Evolutionary conservation across 257 asterid species (phyloP), one percentile per base, ranked within the genome.

Genomic region (Nicotiana knightiana): DNA sequence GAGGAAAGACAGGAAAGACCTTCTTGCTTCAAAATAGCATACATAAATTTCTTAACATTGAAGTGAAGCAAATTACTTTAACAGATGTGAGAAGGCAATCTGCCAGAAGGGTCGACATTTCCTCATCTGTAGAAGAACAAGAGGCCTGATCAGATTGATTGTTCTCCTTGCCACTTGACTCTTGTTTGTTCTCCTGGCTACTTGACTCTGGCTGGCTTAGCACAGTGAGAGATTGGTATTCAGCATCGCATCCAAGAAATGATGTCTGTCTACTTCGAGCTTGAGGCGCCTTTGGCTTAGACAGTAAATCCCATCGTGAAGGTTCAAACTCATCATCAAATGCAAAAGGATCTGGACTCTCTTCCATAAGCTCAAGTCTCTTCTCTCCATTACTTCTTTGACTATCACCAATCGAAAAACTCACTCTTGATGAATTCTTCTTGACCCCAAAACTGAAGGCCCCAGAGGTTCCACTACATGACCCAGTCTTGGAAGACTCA

Each of bases 41-140:
- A 3, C 33, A 51, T 55, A 73, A 24, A 73, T 48, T 71, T 43
- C 48, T 48, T 48, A 51, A 51, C 63, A 75, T 51, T 48, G 18
- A 51, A 75, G 75, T 15, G 35, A 28, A 67, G 24, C 6, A 85
- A 76, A 80, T 71, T 79, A 93, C 97, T 94, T 91, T 93, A 35
- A 93, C 93, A 82, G 96, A 85, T 10, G 95, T 83, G 81, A 90
- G 95, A 86, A 92, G 96, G 83, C 97, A 93, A 77, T 93, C 97
- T 79, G 91, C 89, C 66, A 93, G 85, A 88, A 93, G 93, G 88
- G 81, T 77, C 79, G 86, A 88, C 84, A 70, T 85, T 82, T 89
- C 92, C 48, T 82, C 89, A 67, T 83, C 88, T 71, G 63, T 86
- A 58, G 90, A 75, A 83, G 93, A 89, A 90, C 92, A 88, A 57